phyloP scores from a whole-genome alignment of 2,329 filamentous ascomycete species.

The Exophiala phaeomuriformis region DNA sequence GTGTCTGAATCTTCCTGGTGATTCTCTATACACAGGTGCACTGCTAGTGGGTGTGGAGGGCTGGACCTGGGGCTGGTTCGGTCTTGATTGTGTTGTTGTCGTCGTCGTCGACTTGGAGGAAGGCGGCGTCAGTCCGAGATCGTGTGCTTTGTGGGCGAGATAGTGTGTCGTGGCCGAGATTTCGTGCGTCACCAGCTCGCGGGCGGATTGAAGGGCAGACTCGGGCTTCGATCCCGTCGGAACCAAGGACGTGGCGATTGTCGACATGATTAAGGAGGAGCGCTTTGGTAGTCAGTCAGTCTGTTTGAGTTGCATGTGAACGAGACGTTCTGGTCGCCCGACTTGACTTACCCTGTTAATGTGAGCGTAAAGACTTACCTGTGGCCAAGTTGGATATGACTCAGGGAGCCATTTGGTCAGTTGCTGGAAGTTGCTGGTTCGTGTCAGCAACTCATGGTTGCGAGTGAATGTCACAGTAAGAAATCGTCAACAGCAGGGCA shows the following conservation, averaged over 20 bases:
- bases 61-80: not conserved
- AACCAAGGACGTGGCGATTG: slow-evolving; percentile 14
- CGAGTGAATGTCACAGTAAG: not conserved
- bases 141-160: not conserved
- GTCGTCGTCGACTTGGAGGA: not conserved
- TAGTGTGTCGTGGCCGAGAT: slow-evolving; percentile 3
- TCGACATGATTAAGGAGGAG: slow-evolving; percentile 12
- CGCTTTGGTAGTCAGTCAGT: not conserved
- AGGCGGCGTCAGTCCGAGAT: not conserved
- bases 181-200: slow-evolving; percentile 2
- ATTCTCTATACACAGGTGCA: slow-evolving; percentile 25
- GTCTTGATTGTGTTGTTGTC: not conserved
- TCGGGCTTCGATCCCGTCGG: slow-evolving; percentile 6
- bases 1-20: slow-evolving; percentile 79
- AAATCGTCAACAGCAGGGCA: not conserved
- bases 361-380: not conserved
- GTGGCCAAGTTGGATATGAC: too few species aligned
- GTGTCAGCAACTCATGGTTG: not conserved
- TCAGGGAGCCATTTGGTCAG: too few species aligned
- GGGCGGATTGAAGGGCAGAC: slow-evolving; percentile 7
- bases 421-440: too few species aligned
- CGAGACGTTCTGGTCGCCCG: not conserved
- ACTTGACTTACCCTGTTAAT: not conserved
- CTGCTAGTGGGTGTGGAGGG: not conserved
- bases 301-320: not conserved